Base-by-base conservation (phyloP, 1,139 yeast genomes). In the Candida frijolesensis region DNA sequence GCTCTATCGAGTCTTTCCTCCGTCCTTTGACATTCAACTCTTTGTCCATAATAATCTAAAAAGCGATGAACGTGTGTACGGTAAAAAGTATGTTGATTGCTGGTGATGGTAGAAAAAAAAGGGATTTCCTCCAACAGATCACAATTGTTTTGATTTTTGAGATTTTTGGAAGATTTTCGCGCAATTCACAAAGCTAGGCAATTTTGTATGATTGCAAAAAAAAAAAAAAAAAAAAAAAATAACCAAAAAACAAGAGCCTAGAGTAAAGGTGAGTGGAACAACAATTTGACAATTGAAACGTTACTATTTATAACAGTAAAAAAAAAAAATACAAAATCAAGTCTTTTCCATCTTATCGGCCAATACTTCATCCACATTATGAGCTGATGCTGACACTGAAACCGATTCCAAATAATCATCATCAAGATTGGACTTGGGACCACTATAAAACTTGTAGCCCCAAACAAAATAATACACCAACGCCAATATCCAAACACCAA, bases 1-100 rank as follows among this genome's bases (percentile, higher is more conserved):
- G 83, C 61, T 87, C 92, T 9, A 87, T 80, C 10, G 83, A 74
- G 64, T 87, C 92, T 58, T 84, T 83, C 60, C 74, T 80, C 30
- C 87, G 62, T 1, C 84, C 84, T 52, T 47, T 51, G n/a, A 42
- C n/a, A 18, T 35, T 27, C 25, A 34, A n/a, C 8, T 43, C 45
- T 25, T 43, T 35, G 37, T 45, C 37, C 47, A 45, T 45, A 9
- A 18, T 38, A 29, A 22, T 34, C 9, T 34, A 9, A 25, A 25
- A 25, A 25, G 29, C 29, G 7, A 25, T 25, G 29, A 6, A 9
- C 7, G 8, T 25, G 8, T 25, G 29, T 25, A 25, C 7, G 10
- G 10, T 25, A 5, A 25, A 25, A 9, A 4, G 29, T 4, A 25
- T 25, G 7, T 2, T 16, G n/a, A 15, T 3, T 34, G 2, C 7